Base-by-base conservation (phyloP, 768 basidiomycete genomes). In the Kwoniella pini region DNA sequence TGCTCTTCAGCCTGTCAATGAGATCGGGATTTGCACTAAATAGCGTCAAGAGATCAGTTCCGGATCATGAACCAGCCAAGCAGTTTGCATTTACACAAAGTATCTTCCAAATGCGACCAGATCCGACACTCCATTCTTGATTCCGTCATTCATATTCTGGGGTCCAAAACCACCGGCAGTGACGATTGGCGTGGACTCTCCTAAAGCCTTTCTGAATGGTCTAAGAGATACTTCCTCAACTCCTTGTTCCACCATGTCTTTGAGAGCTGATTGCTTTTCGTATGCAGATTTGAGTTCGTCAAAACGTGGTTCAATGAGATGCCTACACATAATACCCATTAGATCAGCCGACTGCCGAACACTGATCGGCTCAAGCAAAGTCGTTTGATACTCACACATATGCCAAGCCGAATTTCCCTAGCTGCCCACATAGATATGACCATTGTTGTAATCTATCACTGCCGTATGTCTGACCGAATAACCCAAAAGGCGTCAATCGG, bases 231-330 rank as follows among this genome's bases (percentile, higher is more conserved):
- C 11, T n/a, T 60, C 51, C 15, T 59, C 57, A 17, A 31, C 22
- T 13, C 40, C 48, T 22, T 22, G n/a, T 17, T 27, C 19, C 5
- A 56, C 27, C 45, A 73, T 60, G 12, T 44, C 52, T 6, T 55
- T 57, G 5, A 71, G 49, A 11, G 36, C 42, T 7, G 38, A 12
- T 11, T 40, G 33, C 61, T 75, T 75, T 31, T 75, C 74, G 15
- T 44, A 43, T 21, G 63, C 68, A 22, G 57, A 49, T 38, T 60
- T 58, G 49, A 73, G 63, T 56, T 75, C 74, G 60, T 75, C 74
- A 54, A 73, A 75, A 2, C 74, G 62, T 1, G 74, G 71, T 44
- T 75, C 74, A 56, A 75, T 63, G 28, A 75, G 28, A 52, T 71
- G 74, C 2, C 68, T 70, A 19, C 12, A 13, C n/a, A n/a, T n/a